phyloP scores from a whole-genome alignment of 2,329 filamentous ascomycete species.

The Salinomyces thailandicus region DNA sequence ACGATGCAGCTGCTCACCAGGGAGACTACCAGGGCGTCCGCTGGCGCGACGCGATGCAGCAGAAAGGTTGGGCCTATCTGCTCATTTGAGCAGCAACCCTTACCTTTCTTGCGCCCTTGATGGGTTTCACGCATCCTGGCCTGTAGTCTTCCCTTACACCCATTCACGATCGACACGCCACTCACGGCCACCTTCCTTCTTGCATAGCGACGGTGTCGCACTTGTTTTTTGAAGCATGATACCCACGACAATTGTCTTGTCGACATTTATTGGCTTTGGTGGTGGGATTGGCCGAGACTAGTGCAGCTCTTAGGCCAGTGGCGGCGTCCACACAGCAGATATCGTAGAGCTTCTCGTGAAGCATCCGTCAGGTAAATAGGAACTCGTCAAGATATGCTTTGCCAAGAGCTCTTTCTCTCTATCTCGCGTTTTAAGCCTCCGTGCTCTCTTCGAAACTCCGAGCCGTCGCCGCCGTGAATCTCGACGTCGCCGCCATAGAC shows the following conservation, averaged over 20 bases:
- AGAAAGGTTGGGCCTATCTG: conserved; percentile 85
- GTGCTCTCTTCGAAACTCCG: too few relatives aligned
- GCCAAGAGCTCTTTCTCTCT: too few relatives aligned
- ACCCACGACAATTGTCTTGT: conserved; percentile 11
- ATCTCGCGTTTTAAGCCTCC: too few relatives aligned
- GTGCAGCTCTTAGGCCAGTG: conserved; percentile 24
- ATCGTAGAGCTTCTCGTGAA: background rate
- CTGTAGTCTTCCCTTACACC: conserved; percentile 12
- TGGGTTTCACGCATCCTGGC: conserved; percentile 20
- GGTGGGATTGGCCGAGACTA: conserved; percentile 19
- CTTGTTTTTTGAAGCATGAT: conserved; percentile 10
- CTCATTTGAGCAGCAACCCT: conserved; percentile 51
- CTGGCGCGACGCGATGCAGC: conserved; percentile 90
- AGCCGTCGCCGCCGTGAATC: too few relatives aligned
- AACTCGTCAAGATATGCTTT: too few relatives aligned
- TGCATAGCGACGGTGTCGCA: conserved; percentile 25
- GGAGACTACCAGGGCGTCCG: conserved; percentile 58
- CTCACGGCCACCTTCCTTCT: conserved; percentile 7
- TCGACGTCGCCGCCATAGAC: too few relatives aligned
- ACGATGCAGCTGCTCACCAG: conserved; percentile 51
- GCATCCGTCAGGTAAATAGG: background rate
- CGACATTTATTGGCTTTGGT: conserved; percentile 5
- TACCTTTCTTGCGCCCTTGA: conserved; percentile 9
- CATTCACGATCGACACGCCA: conserved; percentile 5
- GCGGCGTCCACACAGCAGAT: background rate